A percentile compares a stretch with the other conserved stretches of the same genome.
These are phyloP conservation scores for Kondoa malvinella DNA, from an alignment of 768 basidiomycete species.

Conservation along the genomic window DNA sequence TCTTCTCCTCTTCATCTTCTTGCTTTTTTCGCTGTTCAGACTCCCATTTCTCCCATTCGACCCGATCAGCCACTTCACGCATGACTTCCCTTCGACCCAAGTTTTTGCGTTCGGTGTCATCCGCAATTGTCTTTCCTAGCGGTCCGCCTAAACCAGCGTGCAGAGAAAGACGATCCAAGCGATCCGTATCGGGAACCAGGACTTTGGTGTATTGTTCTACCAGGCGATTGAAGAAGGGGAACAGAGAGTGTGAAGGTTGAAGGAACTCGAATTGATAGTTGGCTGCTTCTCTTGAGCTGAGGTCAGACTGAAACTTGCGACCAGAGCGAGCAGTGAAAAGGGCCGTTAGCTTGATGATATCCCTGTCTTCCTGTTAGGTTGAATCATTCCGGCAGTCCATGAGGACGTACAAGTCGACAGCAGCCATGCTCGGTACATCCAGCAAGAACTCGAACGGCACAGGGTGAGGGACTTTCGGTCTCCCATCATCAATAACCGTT, in stretches of 20 bases:
- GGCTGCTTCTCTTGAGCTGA: constrained; percentile 73
- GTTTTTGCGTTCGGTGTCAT: neutral
- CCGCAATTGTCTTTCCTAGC: neutral
- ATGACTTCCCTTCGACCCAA: constrained; percentile 52
- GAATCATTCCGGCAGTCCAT: neutral
- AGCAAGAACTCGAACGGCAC: constrained; percentile 59
- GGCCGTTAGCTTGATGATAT: constrained; percentile 90
- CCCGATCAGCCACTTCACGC: constrained; percentile 55
- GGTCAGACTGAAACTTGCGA: constrained; percentile 60
- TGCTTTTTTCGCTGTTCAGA: constrained; percentile 65
- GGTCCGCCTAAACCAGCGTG: constrained; percentile 45
- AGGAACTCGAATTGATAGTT: constrained; percentile 98
- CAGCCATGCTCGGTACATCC: constrained; percentile 63
- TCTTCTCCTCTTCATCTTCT: constrained; percentile 83
- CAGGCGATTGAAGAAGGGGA: constrained; percentile 88
- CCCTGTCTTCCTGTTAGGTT: constrained; percentile 38
- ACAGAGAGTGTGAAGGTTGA: constrained; percentile 85
- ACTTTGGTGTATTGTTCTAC: constrained; percentile 91
- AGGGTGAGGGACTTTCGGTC: constrained; percentile 38
- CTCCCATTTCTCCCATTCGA: constrained; percentile 74
- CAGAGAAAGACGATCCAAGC: constrained; percentile 50
- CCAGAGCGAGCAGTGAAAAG: constrained; percentile 87
- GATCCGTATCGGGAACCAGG: constrained; percentile 62
- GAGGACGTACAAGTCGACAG: constrained; percentile 65
- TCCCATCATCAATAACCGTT: constrained; percentile 44